Base-by-base conservation (phyloP, 306 rosid genomes). In the Cyamopsis tetragonoloba region DNA sequence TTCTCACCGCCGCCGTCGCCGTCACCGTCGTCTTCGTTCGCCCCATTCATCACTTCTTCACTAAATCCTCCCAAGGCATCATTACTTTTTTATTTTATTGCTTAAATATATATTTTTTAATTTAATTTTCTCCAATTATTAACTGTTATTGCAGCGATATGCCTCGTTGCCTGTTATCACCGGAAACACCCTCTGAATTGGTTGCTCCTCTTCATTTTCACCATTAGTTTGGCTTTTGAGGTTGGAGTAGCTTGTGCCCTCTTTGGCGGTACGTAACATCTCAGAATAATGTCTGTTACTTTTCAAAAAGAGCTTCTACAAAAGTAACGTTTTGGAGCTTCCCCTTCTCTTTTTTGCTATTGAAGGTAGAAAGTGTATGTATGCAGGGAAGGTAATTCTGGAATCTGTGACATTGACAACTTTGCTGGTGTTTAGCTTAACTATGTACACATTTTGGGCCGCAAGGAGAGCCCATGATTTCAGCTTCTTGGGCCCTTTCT, bases 381-480 rank as follows among this genome's bases (percentile, higher is more conserved):
- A 30, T 73, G 57, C 93, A 92, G 98, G 96, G 62, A 89, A 84
- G 76, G 85, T 87, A 26, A 86, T 92, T 41, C 72, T 92, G 55
- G 98, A 92, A 79, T 62, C 98, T 3, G 93, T 71, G 2, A 80
- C 83, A 72, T 76, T 92, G 5, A 92, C 96, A 3, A 11, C 96
- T 2, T 88, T 77, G 37, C 91, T 92, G 2, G 96, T 89, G 18
- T n/a, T 92, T 34, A 69, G 87, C 50, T 76, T 92, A 7, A 92
- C 96, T 27, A 46, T 89, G 9, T 92, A 92, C 86, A 89, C 98
- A 14, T 92, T 92, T 64, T 87, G 96, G 96, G 98, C 96, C 3
- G 96, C 93, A 44, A 89, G 48, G 74, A 89, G 83, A 67, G 98
- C 96, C 65, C 81, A 84, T 0, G 96, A 92, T 63, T 92, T 92